These are phyloP conservation scores for Hygrophorus russula DNA, from an alignment of 768 basidiomycete genomes.

Conservation along the genomic window DNA sequence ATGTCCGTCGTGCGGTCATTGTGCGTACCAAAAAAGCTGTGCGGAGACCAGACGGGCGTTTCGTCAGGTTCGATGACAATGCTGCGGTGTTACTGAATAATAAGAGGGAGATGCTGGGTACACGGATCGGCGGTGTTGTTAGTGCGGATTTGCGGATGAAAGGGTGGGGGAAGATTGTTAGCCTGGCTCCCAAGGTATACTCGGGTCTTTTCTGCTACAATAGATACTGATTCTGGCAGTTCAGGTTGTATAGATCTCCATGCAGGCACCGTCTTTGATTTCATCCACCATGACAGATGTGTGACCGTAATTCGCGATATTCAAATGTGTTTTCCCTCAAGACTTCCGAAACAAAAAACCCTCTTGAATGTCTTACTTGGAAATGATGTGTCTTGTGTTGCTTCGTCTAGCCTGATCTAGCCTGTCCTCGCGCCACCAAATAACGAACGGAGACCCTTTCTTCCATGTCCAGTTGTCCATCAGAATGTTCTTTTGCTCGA, in stretches of 20 bases:
- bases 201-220: background rate
- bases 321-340: too few relatives aligned
- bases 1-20: conserved; percentile 91
- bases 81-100: conserved; percentile 90
- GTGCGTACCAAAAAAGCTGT: conserved; percentile 87
- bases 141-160: conserved; percentile 84
- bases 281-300: too few relatives aligned
- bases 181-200: conserved; percentile 78
- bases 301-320: too few relatives aligned
- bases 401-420: too few relatives aligned
- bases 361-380: too few relatives aligned
- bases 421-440: too few relatives aligned
- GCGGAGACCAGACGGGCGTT: conserved; percentile 77
- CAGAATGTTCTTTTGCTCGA: too few relatives aligned
- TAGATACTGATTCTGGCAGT: background rate
- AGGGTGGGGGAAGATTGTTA: conserved; percentile 92
- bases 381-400: too few relatives aligned
- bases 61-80: conserved; percentile 91
- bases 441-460: too few relatives aligned
- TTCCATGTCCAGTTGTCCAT: too few relatives aligned
- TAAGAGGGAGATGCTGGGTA: conserved; percentile 93
- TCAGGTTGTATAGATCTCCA: background rate
- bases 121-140: conserved; percentile 88
- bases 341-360: too few relatives aligned
- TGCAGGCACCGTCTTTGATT: too few relatives aligned